Evolutionary conservation across 2,329 filamentous ascomycete species (phyloP).

Genomic region (Septoria linicola): DNA sequence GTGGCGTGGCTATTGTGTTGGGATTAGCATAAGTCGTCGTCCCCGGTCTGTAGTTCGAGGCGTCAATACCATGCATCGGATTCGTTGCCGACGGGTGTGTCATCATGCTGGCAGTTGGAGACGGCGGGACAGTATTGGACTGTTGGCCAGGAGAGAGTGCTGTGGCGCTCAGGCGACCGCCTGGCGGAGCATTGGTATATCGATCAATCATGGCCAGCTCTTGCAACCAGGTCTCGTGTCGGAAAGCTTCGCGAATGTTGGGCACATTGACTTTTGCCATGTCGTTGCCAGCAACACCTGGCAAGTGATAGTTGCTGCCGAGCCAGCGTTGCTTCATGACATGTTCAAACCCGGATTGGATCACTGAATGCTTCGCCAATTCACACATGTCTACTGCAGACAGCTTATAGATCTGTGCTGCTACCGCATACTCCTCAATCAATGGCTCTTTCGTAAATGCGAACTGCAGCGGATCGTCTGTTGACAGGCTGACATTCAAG

Average conservation of each 20-base stretch:
- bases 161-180: slow-evolving; percentile 30
- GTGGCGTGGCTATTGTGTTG: slow-evolving; percentile 36
- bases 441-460: slow-evolving; percentile 97
- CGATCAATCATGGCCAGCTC: slow-evolving; percentile 71
- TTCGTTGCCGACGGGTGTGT: slow-evolving; percentile 43
- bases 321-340: slow-evolving; percentile 90
- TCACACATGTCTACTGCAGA: slow-evolving; percentile 98
- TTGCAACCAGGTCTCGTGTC: slow-evolving; percentile 79
- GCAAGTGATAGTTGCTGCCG: slow-evolving; percentile 71
- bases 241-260: slow-evolving; percentile 84
- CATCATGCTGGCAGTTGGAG: slow-evolving; percentile 43
- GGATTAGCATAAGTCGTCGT: slow-evolving; percentile 14
- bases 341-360: slow-evolving; percentile 90
- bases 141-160: slow-evolving; percentile 29
- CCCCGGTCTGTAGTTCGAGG: slow-evolving; percentile 23
- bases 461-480: slow-evolving; percentile 95
- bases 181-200: slow-evolving; percentile 40
- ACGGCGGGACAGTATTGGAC: slow-evolving; percentile 28
- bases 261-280: slow-evolving; percentile 97
- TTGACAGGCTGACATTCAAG: slow-evolving; percentile 92
- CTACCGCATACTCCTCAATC: slow-evolving; percentile 97
- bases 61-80: slow-evolving; percentile 27
- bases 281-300: slow-evolving; percentile 80
- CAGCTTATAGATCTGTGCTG: slow-evolving; percentile 97
- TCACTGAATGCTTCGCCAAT: slow-evolving; percentile 90